Percentiles rank a stretch among this genome's conserved stretches.
Evolutionary conservation across 2,329 filamentous ascomycete genomes (phyloP).

Genomic region (Xylaria sp.): DNA sequence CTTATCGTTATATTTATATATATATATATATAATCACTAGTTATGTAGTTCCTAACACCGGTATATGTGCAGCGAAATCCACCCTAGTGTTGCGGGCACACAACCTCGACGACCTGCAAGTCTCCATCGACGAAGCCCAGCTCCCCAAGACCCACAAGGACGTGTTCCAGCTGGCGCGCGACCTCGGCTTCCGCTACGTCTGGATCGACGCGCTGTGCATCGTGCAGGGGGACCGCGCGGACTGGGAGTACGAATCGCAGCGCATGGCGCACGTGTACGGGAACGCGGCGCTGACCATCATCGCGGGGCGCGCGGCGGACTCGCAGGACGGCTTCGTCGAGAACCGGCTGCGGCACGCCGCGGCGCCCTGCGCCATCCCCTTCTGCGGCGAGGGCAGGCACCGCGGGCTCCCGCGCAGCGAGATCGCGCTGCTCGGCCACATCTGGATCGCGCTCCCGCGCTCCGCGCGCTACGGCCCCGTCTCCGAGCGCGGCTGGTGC

Average conservation of each 20-base stretch:
- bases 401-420: neutral
- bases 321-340: slow-evolving; percentile 33
- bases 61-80: neutral
- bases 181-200: slow-evolving; percentile 37
- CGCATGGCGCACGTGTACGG: slow-evolving; percentile 37
- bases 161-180: slow-evolving; percentile 28
- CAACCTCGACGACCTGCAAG: slow-evolving; percentile 31
- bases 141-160: slow-evolving; percentile 36
- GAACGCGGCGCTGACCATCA: slow-evolving; percentile 34
- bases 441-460: slow-evolving; percentile 34
- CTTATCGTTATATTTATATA: too few species aligned
- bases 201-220: slow-evolving; percentile 46
- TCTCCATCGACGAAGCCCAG: slow-evolving; percentile 31
- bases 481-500: slow-evolving; percentile 39
- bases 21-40: too few species aligned
- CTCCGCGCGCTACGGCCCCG: slow-evolving; percentile 10
- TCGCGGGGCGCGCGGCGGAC: slow-evolving; percentile 37
- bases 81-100: slow-evolving; percentile 19
- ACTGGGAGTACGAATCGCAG: slow-evolving; percentile 34
- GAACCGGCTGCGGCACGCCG: slow-evolving; percentile 14
- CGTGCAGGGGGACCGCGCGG: slow-evolving; percentile 38
- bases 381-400: slow-evolving; percentile 2
- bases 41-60: too few species aligned
- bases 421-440: slow-evolving; percentile 15
- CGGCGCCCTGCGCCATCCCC: slow-evolving; percentile 30